Percentiles rank a stretch among this genome's conserved stretches.
These are phyloP conservation scores for Fusarium multiceps DNA, from an alignment of 2,329 filamentous ascomycete species.

Conservation along the genomic window DNA sequence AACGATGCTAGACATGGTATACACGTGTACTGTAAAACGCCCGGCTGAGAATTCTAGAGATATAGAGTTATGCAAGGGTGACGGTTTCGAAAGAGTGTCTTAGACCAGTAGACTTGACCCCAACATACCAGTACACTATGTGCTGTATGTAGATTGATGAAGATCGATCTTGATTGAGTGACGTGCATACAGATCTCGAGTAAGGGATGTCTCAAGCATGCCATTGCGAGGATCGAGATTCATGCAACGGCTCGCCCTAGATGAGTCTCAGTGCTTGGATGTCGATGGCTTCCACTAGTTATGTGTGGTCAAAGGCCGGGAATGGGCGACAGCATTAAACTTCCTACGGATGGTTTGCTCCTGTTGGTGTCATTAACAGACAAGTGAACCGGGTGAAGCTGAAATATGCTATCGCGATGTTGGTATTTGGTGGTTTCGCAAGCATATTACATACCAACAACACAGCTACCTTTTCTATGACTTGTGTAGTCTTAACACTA, in stretches of 20 bases:
- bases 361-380: too few relatives aligned
- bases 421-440: not conserved
- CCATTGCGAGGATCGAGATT: conserved; percentile 28
- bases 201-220: conserved; percentile 20
- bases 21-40: conserved; percentile 13
- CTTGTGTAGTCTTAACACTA: not conserved
- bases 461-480: not conserved
- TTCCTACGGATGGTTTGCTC: not conserved
- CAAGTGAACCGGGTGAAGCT: not conserved
- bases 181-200: not conserved
- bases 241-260: not conserved
- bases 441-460: not conserved
- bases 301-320: not conserved
- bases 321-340: not conserved
- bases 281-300: not conserved
- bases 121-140: not conserved
- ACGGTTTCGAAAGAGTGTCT: not conserved
- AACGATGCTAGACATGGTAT: conserved; percentile 17
- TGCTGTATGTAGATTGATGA: not conserved
- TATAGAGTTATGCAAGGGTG: conserved; percentile 24
- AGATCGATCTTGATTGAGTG: not conserved
- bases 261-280: not conserved
- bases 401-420: not conserved
- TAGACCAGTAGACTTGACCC: conserved; percentile 5
- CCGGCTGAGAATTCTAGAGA: not conserved